Evolutionary conservation across 2,329 filamentous ascomycete genomes (phyloP).

Genomic region (Scedosporium minutisporum): DNA sequence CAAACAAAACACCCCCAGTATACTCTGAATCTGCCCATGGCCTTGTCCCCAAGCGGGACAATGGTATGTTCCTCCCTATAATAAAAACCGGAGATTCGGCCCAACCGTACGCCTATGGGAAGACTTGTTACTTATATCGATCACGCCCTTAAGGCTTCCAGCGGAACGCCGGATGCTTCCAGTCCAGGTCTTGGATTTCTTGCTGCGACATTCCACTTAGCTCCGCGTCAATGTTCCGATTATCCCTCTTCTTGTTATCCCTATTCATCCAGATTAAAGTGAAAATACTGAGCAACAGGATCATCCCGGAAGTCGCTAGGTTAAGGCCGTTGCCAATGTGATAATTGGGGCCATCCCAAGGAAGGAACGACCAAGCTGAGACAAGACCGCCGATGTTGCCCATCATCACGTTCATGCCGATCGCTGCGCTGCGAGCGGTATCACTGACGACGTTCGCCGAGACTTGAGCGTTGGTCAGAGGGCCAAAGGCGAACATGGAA

Average conservation of each 20-base stretch:
- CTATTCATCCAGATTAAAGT: constrained; percentile 51
- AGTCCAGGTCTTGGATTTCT: constrained; percentile 53
- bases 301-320: constrained; percentile 48
- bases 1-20: too few relatives aligned
- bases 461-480: constrained; percentile 52
- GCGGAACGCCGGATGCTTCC: constrained; percentile 57
- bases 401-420: constrained; percentile 51
- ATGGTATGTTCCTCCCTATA: too few relatives aligned
- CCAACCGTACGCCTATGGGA: too few relatives aligned
- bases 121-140: too few relatives aligned
- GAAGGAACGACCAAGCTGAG: constrained; percentile 55
- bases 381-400: constrained; percentile 56
- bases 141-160: constrained; percentile 29
- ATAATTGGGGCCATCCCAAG: constrained; percentile 54
- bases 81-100: too few relatives aligned
- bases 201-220: constrained; percentile 43
- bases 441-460: constrained; percentile 58
- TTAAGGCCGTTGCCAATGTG: constrained; percentile 64
- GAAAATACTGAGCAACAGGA: constrained; percentile 38
- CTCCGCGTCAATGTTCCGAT: constrained; percentile 44
- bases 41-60: too few relatives aligned
- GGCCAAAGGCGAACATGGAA: constrained; percentile 50
- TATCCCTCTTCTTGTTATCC: constrained; percentile 51
- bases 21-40: too few relatives aligned
- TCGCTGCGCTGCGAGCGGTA: constrained; percentile 52